Evolutionary conservation across 305 asterid species (phyloP).

Genomic region (Fraxinus angustifolia): DNA sequence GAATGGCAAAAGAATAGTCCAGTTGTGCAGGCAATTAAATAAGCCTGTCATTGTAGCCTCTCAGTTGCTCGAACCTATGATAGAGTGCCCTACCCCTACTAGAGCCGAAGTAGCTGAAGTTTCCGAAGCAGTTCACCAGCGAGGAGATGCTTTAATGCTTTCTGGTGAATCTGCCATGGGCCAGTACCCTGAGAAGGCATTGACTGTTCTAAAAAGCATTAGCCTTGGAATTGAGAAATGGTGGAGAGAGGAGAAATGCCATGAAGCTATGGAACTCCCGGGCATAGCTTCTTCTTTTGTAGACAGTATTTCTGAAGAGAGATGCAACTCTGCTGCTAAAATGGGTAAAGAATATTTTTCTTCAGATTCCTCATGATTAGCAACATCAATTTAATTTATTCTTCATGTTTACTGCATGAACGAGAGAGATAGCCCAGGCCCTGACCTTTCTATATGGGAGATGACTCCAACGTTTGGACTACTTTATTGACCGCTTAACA

Average conservation of each 20-base stretch:
- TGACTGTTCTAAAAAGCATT: constrained; percentile 71
- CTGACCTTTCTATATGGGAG: neutral
- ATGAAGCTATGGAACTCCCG: constrained; percentile 71
- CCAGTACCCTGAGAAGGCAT: constrained; percentile 91
- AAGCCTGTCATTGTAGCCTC: constrained; percentile 96
- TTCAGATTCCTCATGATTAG: neutral
- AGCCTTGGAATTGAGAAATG: constrained; percentile 93
- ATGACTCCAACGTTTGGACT: neutral
- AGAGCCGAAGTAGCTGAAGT: constrained; percentile 99
- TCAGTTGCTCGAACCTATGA: constrained; percentile 96
- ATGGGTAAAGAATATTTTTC: constrained; percentile 63
- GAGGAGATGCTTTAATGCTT: constrained; percentile 94
- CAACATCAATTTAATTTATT: neutral
- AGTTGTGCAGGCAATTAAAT: constrained; percentile 77
- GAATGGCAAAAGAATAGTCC: constrained; percentile 82
- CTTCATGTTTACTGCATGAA: constrained; percentile 1
- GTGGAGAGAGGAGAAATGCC: constrained; percentile 94
- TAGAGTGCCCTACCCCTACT: constrained; percentile 96
- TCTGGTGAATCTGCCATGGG: constrained; percentile 99
- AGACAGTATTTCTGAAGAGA: constrained; percentile 91
- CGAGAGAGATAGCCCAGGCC: neutral
- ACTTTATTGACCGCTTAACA: neutral
- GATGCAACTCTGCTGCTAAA: constrained; percentile 93
- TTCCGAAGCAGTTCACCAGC: constrained; percentile 94
- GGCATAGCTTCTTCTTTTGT: constrained; percentile 78